Conservation (phyloP, 768 basidiomycete genomes). For the Xerocomellus dryophilus region DNA sequence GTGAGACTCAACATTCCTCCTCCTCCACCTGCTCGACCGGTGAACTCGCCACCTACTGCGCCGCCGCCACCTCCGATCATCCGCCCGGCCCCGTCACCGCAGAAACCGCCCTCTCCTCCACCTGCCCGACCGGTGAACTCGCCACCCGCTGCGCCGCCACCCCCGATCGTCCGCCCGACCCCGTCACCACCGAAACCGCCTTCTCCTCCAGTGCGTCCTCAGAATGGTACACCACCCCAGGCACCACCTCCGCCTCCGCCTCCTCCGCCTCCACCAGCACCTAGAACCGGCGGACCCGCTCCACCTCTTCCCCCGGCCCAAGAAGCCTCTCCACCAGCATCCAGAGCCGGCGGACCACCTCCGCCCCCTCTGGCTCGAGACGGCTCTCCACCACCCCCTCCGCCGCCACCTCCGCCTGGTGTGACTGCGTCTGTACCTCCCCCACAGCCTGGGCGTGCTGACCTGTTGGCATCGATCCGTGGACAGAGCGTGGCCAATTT, state of each 20-base stretch:
- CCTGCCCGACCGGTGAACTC: not conserved
- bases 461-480: slow-evolving; percentile 77
- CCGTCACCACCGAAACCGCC: slow-evolving; percentile 32
- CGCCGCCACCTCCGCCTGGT: slow-evolving; percentile 40
- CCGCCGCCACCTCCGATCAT: slow-evolving; percentile 19
- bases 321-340: slow-evolving; percentile 29
- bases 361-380: slow-evolving; percentile 29
- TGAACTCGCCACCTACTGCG: slow-evolving; percentile 32
- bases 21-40: slow-evolving; percentile 37
- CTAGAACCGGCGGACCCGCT: slow-evolving; percentile 31
- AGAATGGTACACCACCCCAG: slow-evolving; percentile 30
- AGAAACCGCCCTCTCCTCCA: slow-evolving; percentile 29
- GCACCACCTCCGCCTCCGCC: slow-evolving; percentile 43
- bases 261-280: slow-evolving; percentile 32
- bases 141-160: slow-evolving; percentile 33
- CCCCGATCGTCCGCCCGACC: slow-evolving; percentile 17
- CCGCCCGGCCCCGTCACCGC: slow-evolving; percentile 32
- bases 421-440: slow-evolving; percentile 34
- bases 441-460: slow-evolving; percentile 57
- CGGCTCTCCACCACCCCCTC: slow-evolving; percentile 32
- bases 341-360: slow-evolving; percentile 33
- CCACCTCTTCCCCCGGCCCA: slow-evolving; percentile 34
- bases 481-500: slow-evolving; percentile 73
- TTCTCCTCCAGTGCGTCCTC: slow-evolving; percentile 25
- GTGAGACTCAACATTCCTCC: slow-evolving; percentile 27